Percentiles rank a stretch among this genome's conserved stretches.
Evolutionary conservation across 2,329 filamentous ascomycete genomes (phyloP).

Genomic region (Calonectria henricotiae): DNA sequence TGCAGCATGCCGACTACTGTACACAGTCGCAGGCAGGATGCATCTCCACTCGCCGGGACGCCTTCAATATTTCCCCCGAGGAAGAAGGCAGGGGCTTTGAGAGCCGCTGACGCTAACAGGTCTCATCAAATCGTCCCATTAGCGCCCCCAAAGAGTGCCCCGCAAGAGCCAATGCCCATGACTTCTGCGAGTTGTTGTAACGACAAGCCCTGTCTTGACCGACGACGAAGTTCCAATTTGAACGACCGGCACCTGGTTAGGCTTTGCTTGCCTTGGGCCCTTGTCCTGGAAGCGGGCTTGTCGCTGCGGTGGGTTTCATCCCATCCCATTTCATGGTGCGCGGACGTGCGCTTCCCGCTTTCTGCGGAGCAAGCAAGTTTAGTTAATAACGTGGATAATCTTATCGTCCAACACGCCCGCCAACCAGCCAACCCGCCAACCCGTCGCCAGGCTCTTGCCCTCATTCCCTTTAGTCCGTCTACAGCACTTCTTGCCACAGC

Average conservation of each 20-base stretch:
- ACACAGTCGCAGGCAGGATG: constrained; percentile 1
- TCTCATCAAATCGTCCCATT: constrained; percentile 34
- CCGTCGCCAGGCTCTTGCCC: constrained; percentile 24
- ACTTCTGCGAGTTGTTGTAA: constrained; percentile 24
- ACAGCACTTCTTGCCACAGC: constrained; percentile 20
- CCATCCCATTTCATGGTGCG: constrained; percentile 24
- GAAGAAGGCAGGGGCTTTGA: constrained; percentile 26
- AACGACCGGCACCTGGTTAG: constrained; percentile 20
- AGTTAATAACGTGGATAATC: constrained; percentile 40
- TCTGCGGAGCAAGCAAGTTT: constrained; percentile 42
- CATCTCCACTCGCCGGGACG: constrained; percentile 22
- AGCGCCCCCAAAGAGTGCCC: constrained; percentile 30
- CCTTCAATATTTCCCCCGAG: constrained; percentile 24
- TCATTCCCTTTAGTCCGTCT: constrained; percentile 25
- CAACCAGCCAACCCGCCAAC: constrained; percentile 26
- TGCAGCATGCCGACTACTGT: constrained; percentile 28
- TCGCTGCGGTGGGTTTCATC: constrained; percentile 28
- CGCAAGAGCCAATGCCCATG: constrained; percentile 32
- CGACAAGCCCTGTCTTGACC: constrained; percentile 28
- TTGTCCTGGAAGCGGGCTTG: constrained; percentile 25
- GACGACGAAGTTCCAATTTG: constrained; percentile 19
- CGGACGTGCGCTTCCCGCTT: constrained; percentile 44
- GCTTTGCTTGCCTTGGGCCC: constrained; percentile 27
- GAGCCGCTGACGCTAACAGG: constrained; percentile 41
- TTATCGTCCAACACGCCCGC: constrained; percentile 34